Evolutionary conservation across 768 basidiomycete genomes (phyloP), one percentile per base, ranked within the genome.

Genomic region (Termitomyces sp.): DNA sequence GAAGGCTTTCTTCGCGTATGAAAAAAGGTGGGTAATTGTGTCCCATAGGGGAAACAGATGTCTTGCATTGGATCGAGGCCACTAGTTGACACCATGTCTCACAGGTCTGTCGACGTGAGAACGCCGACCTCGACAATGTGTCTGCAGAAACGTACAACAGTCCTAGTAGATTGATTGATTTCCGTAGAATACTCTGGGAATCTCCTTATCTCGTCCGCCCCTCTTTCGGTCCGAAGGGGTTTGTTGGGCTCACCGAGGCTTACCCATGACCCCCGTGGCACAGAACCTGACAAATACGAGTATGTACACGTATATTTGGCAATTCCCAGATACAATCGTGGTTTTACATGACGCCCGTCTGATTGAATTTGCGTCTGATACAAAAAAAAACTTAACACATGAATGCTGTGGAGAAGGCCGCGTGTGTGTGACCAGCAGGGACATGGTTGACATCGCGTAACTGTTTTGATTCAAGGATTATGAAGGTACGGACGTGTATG

Each of bases 11-110:
- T 15, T 36, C 6, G 4, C 5, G 6, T 22, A 49, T 5, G 48
- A 18, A 11, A 22, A 34, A 8, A 31, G 15, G 27, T 47, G 18
- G 7, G 27, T 48, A 33, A 11, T 31, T 18, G 9, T 48, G 49
- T 5, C 4, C n/a, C 31, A 37, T 16, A 36, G 53, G 53, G 31
- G 18, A 13, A 34, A 41, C 7, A 30, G 8, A 30, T 54, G 53
- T 54, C 53, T 54, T n/a, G n/a, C 53, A 54, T 54, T n/a, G 39
- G 41, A 52, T 39, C 51, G 51, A 52, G 51, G 34, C 22, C 51
- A 15, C n/a, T 39, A 27, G 18, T 50, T 27, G 24, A 53, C 39
- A 50, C 33, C 9, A 18, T 27, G 53, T 41, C 39, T 54, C 53
- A 41, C 37, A 42, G 51, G 24, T 27, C 37, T 24, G 24, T 12